phyloP scores from a whole-genome alignment of 2,329 filamentous ascomycete species.

The Tolypocladium ophioglossoides region DNA sequence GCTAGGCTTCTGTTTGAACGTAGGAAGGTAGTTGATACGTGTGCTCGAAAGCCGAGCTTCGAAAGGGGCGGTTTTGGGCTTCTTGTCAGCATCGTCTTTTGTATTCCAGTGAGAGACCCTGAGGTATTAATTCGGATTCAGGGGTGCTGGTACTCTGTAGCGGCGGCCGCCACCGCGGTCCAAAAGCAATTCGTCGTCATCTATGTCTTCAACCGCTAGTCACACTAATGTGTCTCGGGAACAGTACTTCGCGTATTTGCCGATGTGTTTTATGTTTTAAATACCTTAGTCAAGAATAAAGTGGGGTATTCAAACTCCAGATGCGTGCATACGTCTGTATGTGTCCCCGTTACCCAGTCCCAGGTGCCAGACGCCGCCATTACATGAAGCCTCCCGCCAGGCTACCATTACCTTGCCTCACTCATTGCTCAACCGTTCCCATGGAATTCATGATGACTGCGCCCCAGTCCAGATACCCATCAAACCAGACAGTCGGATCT shows the following conservation, averaged over 20 bases:
- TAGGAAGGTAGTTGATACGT: background rate
- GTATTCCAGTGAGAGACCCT: background rate
- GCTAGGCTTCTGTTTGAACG: background rate
- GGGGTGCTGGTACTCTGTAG: background rate
- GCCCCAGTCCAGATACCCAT: conserved; percentile 24
- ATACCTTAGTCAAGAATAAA: background rate
- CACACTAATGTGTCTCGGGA: background rate
- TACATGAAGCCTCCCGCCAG: background rate
- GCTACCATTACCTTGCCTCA: background rate
- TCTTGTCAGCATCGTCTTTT: background rate
- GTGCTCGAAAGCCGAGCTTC: background rate
- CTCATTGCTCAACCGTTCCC: conserved; percentile 7
- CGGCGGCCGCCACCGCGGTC: background rate
- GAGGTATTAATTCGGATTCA: too few species aligned
- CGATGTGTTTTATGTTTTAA: background rate
- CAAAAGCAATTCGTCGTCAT: background rate
- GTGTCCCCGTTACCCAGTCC: background rate
- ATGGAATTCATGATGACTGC: conserved; percentile 20
- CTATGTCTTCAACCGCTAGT: background rate
- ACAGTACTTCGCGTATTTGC: background rate
- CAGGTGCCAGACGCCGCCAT: background rate
- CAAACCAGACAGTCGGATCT: conserved; percentile 23
- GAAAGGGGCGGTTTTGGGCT: background rate
- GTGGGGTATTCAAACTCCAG: background rate
- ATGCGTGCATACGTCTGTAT: background rate